Base-by-base conservation (phyloP, 2,329 filamentous ascomycete genomes). In the Aureobasidium sp. region DNA sequence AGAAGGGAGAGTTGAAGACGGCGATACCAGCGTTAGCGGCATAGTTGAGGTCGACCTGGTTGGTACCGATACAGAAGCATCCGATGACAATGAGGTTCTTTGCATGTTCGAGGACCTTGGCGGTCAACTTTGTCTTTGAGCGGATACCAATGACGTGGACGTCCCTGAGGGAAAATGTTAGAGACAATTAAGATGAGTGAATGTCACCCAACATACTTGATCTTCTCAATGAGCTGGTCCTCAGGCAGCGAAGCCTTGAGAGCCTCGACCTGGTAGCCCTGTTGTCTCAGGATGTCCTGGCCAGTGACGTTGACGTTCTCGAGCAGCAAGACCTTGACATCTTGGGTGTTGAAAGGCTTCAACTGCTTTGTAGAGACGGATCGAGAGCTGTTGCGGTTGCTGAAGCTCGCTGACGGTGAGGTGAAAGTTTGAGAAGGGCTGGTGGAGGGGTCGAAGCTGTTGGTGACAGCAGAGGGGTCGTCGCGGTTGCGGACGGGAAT, bases 41-140 rank as follows among this genome's bases (percentile, higher is more conserved):
- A 72, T 86, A 93, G 65, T 90, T 84, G 64, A 96, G 85, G 73
- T 96, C 88, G 67, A 96, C 91, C 75, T 96, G 91, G 79, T 96
- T 97, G 62, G 94, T 99, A 67, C 94, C 94, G 70, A 99, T 99
- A 76, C 94, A 99, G 83, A 99, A 99, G 80, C 94, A 99, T 64
- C 94, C 94, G 69, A 97, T 86, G 65, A 97, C 94, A 63, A 97
- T 88, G 60, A 99, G 83, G 74, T 97, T 96, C 79, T 92, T 95
- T 61, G 94, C 94, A 74, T 95, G 87, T 62, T 85, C 83, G 64
- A 99, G 83, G 32, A 99, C 90, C 70, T 87, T 87, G 66, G 89
- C 87, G 9, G 87, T 93, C 73, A 99, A 84, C 79, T 94, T 96
- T 37, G 94, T 99, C 81, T 99, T 99, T 64, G 93, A 97, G 67